Conservation (phyloP, 768 basidiomycete species). For the Lactarius pseudohatsudake region DNA sequence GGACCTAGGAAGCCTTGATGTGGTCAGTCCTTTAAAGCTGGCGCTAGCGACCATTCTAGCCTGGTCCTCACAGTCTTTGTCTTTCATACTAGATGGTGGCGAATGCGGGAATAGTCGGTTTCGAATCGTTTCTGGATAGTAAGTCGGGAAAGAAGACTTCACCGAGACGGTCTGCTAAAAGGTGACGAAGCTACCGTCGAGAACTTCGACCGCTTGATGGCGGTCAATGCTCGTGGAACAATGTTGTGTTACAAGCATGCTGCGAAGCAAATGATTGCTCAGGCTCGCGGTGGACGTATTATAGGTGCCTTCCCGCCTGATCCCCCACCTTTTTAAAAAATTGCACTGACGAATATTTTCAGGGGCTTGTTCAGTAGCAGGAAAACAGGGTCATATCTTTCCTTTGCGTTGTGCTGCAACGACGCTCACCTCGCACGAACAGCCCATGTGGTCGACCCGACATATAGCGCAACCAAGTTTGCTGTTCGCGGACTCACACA, state of each 20-base stretch:
- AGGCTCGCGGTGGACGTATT: conserved; percentile 25
- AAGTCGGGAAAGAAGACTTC: background rate
- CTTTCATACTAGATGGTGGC: conserved; percentile 26
- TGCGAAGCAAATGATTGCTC: conserved; percentile 32
- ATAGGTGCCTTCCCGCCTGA: conserved; percentile 3
- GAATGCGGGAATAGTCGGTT: conserved; percentile 20
- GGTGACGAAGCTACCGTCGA: conserved; percentile 12
- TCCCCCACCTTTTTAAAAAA: background rate
- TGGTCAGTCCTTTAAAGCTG: conserved; percentile 1
- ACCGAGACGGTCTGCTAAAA: background rate
- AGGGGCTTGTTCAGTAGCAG: conserved; percentile 19
- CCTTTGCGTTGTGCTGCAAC: background rate
- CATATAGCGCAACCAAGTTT: conserved; percentile 31
- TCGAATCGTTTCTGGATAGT: conserved; percentile 4
- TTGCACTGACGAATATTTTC: background rate
- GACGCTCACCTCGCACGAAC: background rate
- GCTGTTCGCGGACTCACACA: conserved; percentile 32
- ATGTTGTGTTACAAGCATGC: conserved; percentile 33
- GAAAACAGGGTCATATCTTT: conserved; percentile 19
- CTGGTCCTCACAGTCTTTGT: background rate
- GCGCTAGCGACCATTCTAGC: background rate
- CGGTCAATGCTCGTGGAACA: conserved; percentile 21
- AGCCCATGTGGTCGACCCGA: background rate
- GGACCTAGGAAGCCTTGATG: conserved; percentile 24
- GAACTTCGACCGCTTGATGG: conserved; percentile 15